Conservation (phyloP, 371 early-diverging fungal genomes). For the Umbelopsis sp. region DNA sequence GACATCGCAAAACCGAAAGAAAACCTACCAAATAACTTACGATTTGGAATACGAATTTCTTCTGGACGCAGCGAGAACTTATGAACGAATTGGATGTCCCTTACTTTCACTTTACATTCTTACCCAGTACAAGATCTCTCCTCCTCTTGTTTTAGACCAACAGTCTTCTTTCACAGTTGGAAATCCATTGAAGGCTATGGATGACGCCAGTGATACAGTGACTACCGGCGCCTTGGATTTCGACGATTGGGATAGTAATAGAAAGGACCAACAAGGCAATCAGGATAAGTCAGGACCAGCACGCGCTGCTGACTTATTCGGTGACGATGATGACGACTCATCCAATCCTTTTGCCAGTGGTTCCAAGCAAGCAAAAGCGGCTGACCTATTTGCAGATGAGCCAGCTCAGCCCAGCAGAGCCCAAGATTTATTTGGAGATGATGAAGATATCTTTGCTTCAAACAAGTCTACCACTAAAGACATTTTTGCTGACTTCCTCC, state of each 20-base stretch:
- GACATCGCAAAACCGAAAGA: slow-evolving; percentile 33
- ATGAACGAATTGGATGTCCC: slow-evolving; percentile 81
- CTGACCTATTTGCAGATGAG: slow-evolving; percentile 34
- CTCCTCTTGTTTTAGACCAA: slow-evolving; percentile 21
- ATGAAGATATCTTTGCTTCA: slow-evolving; percentile 20
- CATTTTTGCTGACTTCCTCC: slow-evolving; percentile 29
- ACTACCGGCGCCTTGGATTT: slow-evolving; percentile 2
- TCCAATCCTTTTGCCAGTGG: neutral
- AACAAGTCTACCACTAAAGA: slow-evolving; percentile 27
- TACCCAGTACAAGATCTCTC: slow-evolving; percentile 31
- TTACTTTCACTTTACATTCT: slow-evolving; percentile 71
- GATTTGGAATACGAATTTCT: slow-evolving; percentile 61
- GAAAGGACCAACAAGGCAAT: neutral
- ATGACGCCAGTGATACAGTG: neutral
- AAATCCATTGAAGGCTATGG: neutral
- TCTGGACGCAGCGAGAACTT: slow-evolving; percentile 61
- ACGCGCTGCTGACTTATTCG: slow-evolving; percentile 26
- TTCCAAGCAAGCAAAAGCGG: slow-evolving; percentile 17
- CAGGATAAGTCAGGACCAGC: neutral
- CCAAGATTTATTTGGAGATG: slow-evolving; percentile 30
- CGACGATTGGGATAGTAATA: neutral
- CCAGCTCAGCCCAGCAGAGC: slow-evolving; percentile 22
- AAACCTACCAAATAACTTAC: slow-evolving; percentile 31
- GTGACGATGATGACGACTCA: slow-evolving; percentile 13
- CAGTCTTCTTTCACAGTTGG: slow-evolving; percentile 23